Base-by-base conservation (phyloP, 2,329 filamentous ascomycete species). In the Furcasterigmium sp. region DNA sequence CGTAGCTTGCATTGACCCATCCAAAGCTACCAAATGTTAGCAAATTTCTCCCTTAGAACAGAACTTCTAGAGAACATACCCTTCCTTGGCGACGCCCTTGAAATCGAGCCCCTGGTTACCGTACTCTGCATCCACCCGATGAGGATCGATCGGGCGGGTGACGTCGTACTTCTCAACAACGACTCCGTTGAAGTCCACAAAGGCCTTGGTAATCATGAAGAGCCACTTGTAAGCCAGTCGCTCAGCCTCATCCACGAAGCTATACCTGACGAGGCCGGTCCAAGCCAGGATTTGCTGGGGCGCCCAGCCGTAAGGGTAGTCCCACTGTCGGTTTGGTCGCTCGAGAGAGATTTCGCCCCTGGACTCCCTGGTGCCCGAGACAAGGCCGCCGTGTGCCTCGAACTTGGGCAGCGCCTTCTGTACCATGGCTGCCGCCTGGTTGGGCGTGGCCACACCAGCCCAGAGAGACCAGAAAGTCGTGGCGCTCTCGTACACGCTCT, bases 141-240 rank as follows among this genome's bases (percentile, higher is more conserved):
- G 93, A 29, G 93, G 91, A 57, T 95, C 91, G 44, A 91, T 82
- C 5, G 86, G 84, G 44, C 88, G 75, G 17, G 91, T 97, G 47
- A 98, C 93, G 65, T 98, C 88, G 69, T 98, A 98, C 70, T 98
- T 98, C 68, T 98, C 93, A 6, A 97, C 93, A 2, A 98, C 91
- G 8, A 96, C 90, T 30, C 93, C 93, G 60, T 97, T 97, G 73
- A 91, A 97, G 63, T 98, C 91, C 47, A 96, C 91, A 68, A 97
- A 97, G 0, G 93, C 91, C 67, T 95, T 96, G 46, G 89, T 96
- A 57, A 96, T 90, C 91, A 97, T 97, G 63, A 91, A 95, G 42
- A 96, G 70, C 93, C 93, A 98, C 65, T 93, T 90, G 67, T 98
- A 98, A 1, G 89, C 87, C 51, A 98, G 68, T 26, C 90, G 76